Evolutionary conservation across 139 green algal genomes (phyloP), one percentile per base, ranked within the genome.

Genomic region (Ettlia oleoabundans): DNA sequence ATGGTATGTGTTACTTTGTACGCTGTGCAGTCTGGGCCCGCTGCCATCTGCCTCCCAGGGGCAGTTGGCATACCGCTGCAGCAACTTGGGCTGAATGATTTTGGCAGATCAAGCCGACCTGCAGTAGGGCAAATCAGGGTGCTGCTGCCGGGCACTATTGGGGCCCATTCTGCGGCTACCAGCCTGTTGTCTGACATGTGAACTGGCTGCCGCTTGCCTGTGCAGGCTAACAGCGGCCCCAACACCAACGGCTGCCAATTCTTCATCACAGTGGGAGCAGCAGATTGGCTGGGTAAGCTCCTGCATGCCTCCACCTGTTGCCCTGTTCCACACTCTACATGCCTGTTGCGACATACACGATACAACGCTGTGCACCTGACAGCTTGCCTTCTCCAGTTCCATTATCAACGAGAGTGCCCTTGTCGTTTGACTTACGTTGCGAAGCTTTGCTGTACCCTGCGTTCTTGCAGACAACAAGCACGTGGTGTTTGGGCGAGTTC

Each of bases 211-310:
- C 47, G 47, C 47, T 15, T 58, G 47, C 18, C 55, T 65, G 55
- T 65, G 55, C 82, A 95, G 91, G 94, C 93, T 7, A 98, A 98
- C 88, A 93, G 85, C 73, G 94, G 94, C 4, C 88, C 91, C 32
- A 91, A 96, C 87, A 92, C 85, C 35, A 98, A 98, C 84, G 95
- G 95, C 26, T 96, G 95, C 82, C 94, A 99, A 88, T 99, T 99
- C 84, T 99, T 99, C 87, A 89, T 99, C 43, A 99, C 97, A 13
- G 35, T 53, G 9, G 73, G 73, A 38, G 10, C 73, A 2, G 33
- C 73, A 40, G 73, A 80, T 53, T 80, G 73, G 73, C 53, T 80
- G 51, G 73, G 73, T 80, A 52, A 40, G 52, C 28, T 8, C 1
- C 4, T 22, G 55, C n/a, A n/a, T n/a, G n/a, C n/a, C n/a, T n/a